Evolutionary conservation across 192 early-diverging fungal species (phyloP).

Genomic region (Coemansia sp.): DNA sequence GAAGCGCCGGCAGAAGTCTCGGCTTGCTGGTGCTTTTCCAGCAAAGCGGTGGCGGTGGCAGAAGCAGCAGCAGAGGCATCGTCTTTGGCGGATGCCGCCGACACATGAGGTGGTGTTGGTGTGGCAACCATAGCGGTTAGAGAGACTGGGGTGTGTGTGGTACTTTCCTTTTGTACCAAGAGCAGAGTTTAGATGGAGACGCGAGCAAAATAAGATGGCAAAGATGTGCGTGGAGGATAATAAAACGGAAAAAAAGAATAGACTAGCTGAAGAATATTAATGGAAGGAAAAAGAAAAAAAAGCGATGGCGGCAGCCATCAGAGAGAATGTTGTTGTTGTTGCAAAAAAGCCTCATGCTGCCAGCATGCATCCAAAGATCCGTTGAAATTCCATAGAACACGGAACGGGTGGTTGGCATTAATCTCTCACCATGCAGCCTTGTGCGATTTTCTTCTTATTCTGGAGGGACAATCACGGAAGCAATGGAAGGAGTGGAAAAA

Average conservation of each 20-base stretch:
- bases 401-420: not conserved
- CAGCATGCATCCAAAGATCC: not conserved
- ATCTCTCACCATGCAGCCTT: not conserved
- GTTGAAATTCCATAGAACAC: not conserved
- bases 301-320: not conserved
- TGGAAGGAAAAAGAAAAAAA: slow-evolving; percentile 14
- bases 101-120: not conserved
- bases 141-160: not conserved
- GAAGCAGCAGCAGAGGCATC: not conserved
- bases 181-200: not conserved
- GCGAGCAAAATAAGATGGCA: not conserved
- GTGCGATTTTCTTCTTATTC: too few species aligned
- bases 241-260: slow-evolving; percentile 1
- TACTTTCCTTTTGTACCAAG: too few species aligned
- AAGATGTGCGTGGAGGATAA: not conserved
- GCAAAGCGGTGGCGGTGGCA: not conserved
- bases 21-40: not conserved
- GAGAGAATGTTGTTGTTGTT: not conserved
- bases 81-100: not conserved
- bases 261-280: not conserved
- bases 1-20: not conserved
- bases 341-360: slow-evolving; percentile 5
- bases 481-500: slow-evolving; percentile 7
- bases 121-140: not conserved
- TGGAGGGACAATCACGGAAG: not conserved